Base-by-base conservation (phyloP, 2,329 filamentous ascomycete species). In the Rutstroemia sp. region DNA sequence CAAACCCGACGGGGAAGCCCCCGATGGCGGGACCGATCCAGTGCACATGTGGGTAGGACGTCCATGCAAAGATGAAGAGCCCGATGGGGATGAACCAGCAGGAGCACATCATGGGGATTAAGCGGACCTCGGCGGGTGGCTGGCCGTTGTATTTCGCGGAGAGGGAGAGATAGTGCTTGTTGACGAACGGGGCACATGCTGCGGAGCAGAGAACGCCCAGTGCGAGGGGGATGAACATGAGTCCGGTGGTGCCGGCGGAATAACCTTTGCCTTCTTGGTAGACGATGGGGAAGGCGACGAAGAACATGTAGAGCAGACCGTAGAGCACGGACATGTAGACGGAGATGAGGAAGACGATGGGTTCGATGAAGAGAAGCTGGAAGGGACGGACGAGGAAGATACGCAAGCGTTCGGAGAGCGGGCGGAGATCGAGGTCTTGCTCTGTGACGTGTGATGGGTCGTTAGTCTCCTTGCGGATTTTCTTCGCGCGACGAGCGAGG, bases 221-320 rank as follows among this genome's bases (percentile, higher is more conserved):
- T 7, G 89, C 88, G 47, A 94, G 70, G 1, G 89, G 89, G 60
- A 94, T 91, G 71, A 95, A 95, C 86, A 94, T 92, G 8, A 95
- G 77, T 48, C 89, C 90, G 0, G 89, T 91, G 27, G 76, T 84
- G 38, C 87, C 80, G 27, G 88, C 79, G 3, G 78, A 82, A 72
- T 86, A 95, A 2, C 87, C 87, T 72, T 95, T 95, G 58, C 88
- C 87, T 70, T 83, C 76, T 58, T 69, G 66, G 73, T 87, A 96
- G 57, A 96, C 76, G 64, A 85, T 81, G 34, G 82, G 80, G 67
- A 74, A 87, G 57, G 65, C 64, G 2, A 68, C 62, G 48, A 67
- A 78, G 65, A 78, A 78, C 75, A 79, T 78, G 67, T 78, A 68
- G 1, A 78, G 34, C 71, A 78, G 62, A 6, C 74, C 74, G 52